Conservation (phyloP, 1,284 basidiomycete species). For the Ustilago sp. region DNA sequence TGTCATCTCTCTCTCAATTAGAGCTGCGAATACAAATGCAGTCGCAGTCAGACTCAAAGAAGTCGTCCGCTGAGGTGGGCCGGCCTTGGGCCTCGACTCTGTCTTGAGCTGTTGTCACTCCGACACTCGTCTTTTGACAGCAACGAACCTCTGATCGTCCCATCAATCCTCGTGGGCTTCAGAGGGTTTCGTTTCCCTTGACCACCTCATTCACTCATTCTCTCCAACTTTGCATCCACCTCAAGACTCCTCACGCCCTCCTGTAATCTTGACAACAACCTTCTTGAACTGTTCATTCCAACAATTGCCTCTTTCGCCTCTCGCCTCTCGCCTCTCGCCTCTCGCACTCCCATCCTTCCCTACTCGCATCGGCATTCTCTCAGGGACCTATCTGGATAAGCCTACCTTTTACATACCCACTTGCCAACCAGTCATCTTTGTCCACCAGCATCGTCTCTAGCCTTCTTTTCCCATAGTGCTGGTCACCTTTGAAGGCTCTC, state of each 20-base stretch:
- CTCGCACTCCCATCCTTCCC: neutral
- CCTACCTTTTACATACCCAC: neutral
- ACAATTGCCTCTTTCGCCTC: neutral
- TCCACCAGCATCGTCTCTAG: neutral
- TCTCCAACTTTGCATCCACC: neutral
- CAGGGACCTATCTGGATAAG: neutral
- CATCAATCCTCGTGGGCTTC: neutral
- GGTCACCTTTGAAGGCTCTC: neutral
- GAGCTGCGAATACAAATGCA: neutral
- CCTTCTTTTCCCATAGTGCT: neutral
- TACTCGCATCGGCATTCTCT: neutral
- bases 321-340: neutral
- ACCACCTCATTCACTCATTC: neutral
- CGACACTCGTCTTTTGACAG: neutral
- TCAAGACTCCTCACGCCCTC: neutral
- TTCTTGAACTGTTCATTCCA: neutral
- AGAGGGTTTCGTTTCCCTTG: neutral
- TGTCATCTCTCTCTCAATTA: neutral
- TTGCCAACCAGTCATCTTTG: neutral
- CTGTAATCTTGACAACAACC: conserved; percentile 17
- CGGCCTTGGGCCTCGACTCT: neutral
- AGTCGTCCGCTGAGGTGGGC: neutral
- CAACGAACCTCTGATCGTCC: neutral
- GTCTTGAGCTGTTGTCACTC: neutral
- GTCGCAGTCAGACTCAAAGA: neutral